phyloP scores from a whole-genome alignment of 202 grass and related monocot genomes.

The Digitaria exilis region DNA sequence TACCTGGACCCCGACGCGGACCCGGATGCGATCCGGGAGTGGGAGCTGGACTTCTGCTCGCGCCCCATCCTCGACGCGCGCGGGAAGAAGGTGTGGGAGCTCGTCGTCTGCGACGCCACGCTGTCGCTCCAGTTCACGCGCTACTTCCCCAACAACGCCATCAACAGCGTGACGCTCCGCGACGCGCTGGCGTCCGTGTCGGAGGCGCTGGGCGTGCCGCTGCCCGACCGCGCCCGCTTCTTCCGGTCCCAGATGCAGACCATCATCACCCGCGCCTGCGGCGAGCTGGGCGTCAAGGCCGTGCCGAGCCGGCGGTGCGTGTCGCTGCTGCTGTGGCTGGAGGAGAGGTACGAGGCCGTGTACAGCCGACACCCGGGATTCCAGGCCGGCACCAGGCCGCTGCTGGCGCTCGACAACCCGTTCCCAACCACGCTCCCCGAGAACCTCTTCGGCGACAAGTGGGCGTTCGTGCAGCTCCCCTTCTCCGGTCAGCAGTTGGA shows the following conservation, averaged over 20 bases:
- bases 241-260: conserved; percentile 95
- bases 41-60: conserved; percentile 99
- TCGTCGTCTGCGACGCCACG: conserved; percentile 87
- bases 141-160: conserved; percentile 98
- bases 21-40: conserved; percentile 72
- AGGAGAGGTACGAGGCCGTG: conserved; percentile 91
- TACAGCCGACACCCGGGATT: conserved; percentile 85
- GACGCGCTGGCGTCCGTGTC: conserved; percentile 75
- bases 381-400: conserved; percentile 78
- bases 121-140: conserved; percentile 95
- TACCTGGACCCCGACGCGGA: conserved; percentile 82
- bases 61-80: conserved; percentile 84
- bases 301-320: conserved; percentile 89
- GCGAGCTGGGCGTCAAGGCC: conserved; percentile 86
- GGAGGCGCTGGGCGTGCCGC: conserved; percentile 58
- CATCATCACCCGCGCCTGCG: conserved; percentile 88
- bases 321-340: conserved; percentile 83
- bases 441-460: conserved; percentile 93
- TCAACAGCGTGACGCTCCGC: conserved; percentile 95
- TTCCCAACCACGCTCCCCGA: conserved; percentile 88
- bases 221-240: conserved; percentile 85
- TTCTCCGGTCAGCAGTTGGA: conserved; percentile 56
- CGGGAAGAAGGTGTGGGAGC: conserved; percentile 96
- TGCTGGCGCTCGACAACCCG: conserved; percentile 89
- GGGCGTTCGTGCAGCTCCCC: conserved; percentile 97